Evolutionary conservation across 106 monocot genomes (phyloP).

Genomic region (Triglochin maritima): DNA sequence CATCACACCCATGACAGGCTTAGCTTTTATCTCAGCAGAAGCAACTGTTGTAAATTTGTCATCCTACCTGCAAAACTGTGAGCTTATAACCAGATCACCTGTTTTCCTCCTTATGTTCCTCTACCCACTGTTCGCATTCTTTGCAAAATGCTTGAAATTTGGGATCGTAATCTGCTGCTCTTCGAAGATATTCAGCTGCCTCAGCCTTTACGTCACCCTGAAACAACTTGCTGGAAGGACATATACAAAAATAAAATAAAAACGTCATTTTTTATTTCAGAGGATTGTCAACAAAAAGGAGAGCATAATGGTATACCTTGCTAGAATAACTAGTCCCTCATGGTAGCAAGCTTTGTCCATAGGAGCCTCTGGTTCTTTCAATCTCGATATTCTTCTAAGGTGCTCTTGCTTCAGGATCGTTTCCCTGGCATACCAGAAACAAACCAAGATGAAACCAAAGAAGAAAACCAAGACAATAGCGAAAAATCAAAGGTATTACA

Average conservation of each 20-base stretch:
- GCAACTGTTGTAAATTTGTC: too few relatives aligned
- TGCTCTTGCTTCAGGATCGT: slow-evolving; percentile 40
- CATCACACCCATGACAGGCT: too few relatives aligned
- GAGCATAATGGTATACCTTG: slow-evolving; percentile 41
- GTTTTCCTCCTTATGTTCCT: not conserved
- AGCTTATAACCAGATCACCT: too few relatives aligned
- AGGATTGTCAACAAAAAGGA: not conserved
- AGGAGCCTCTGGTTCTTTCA: slow-evolving; percentile 64
- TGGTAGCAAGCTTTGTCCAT: slow-evolving; percentile 66
- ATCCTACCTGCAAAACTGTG: too few relatives aligned
- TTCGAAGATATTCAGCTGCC: slow-evolving; percentile 57
- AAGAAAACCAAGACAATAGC: not conserved
- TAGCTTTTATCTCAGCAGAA: too few relatives aligned
- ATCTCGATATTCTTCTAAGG: slow-evolving; percentile 58
- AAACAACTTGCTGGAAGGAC: slow-evolving; percentile 39
- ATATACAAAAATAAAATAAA: not conserved
- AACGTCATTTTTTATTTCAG: not conserved
- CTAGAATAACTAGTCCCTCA: slow-evolving; percentile 56
- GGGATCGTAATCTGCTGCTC: slow-evolving; percentile 78
- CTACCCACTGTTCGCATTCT: slow-evolving; percentile 54
- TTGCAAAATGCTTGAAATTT: slow-evolving; percentile 41
- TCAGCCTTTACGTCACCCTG: slow-evolving; percentile 46
- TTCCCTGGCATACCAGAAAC: slow-evolving; percentile 33
- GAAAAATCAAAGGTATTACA: too few relatives aligned
- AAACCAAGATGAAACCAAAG: not conserved